Evolutionary conservation across 2,329 filamentous ascomycete species (phyloP).

Genomic region (Tolypocladium paradoxum): DNA sequence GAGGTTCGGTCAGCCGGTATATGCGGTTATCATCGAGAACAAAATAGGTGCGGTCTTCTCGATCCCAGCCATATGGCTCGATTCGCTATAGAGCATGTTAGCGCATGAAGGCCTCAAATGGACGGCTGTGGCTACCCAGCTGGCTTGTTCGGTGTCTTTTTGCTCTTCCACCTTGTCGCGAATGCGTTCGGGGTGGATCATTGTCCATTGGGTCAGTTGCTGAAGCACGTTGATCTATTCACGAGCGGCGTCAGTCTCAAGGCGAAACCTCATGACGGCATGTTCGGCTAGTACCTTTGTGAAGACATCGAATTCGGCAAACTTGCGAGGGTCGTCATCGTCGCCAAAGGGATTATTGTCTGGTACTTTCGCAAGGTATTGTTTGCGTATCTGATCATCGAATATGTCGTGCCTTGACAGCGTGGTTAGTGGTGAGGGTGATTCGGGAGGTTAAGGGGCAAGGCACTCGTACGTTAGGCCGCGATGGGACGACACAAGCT

Average conservation of each 20-base stretch:
- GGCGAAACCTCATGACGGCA: neutral
- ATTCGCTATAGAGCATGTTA: constrained; percentile 43
- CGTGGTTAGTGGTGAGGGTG: constrained; percentile 10
- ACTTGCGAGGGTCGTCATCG: constrained; percentile 61
- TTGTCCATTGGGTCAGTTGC: constrained; percentile 79
- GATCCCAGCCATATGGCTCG: constrained; percentile 81
- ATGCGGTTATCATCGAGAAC: constrained; percentile 89
- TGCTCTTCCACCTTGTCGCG: constrained; percentile 77
- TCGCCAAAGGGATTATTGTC: constrained; percentile 75
- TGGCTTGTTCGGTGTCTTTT: constrained; percentile 67
- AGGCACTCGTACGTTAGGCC: constrained; percentile 65
- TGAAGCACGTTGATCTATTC: constrained; percentile 64
- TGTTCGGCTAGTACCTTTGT: constrained; percentile 49
- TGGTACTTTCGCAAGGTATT: constrained; percentile 75
- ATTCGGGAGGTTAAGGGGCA: neutral
- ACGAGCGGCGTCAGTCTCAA: neutral
- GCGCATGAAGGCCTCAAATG: neutral
- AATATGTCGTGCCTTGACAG: constrained; percentile 67
- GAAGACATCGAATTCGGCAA: constrained; percentile 72
- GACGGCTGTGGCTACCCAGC: constrained; percentile 53
- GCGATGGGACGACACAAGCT: constrained; percentile 88
- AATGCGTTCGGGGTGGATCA: constrained; percentile 78
- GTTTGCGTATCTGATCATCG: constrained; percentile 83
- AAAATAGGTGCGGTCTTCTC: constrained; percentile 75
- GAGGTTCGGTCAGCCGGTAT: constrained; percentile 75